Evolutionary conservation across 108 stramenopile genomes (phyloP), one percentile per base, ranked within the genome.

Genomic region (Craspedostauros australis): DNA sequence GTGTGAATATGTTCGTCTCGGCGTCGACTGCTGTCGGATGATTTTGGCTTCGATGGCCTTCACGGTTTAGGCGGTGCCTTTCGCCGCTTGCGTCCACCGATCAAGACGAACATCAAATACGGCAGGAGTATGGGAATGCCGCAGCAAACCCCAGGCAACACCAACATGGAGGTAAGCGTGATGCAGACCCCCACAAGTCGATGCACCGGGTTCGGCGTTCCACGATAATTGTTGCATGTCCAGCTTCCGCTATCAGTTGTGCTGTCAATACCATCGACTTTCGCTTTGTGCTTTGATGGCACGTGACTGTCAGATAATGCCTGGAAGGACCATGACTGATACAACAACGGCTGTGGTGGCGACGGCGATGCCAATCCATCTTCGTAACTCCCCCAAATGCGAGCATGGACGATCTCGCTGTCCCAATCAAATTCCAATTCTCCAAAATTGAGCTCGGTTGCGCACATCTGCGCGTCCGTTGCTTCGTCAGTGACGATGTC

Each of bases 381-480:
- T 8, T 44, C 12, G 15, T 26, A n/a, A 39, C 50, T 46, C 55
- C 54, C 8, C 62, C 62, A 22, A 64, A 25, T 23, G 46, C n/a
- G 31, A 52, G 53, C 16, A 64, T 55, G 5, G 4, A 64, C 41
- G 14, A 45, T 55, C 26, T 36, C 3, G 2, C 57, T 34, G 1
- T 67, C 59, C 39, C 54, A 63, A 47, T 80, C 76, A 61, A 84
- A 80, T 50, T 84, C 78, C 11, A 84, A 50, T 42, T 84, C 83
- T 5, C 68, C 83, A 62, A 84, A 80, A 39, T 84, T 84, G 24
- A 68, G 39, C 23, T 75, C 74, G 25, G 80, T 59, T 19, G 65
- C 70, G 47, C 48, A 84, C 49, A 77, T 75, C 31, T 54, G 60
- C 1, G 72, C 79, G 19, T 16, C 23, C 38, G 56, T 46, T n/a